Conservation (phyloP, 176 grass and related monocot species). For the Phyllostachys edulis region DNA sequence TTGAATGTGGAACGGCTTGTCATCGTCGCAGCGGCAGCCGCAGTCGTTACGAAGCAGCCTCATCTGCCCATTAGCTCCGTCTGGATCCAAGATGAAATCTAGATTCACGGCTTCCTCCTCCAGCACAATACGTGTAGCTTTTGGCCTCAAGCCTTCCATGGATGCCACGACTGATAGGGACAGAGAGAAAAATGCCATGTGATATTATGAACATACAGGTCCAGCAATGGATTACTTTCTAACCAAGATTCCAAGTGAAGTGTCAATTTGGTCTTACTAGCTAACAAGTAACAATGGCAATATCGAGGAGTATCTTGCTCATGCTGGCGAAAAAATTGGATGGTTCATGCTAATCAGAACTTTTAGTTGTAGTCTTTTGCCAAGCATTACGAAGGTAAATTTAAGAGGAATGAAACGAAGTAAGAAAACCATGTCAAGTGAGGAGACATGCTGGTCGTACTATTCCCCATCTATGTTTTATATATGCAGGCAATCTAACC, state of each 20-base stretch:
- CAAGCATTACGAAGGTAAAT: neutral
- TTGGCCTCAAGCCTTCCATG: slow-evolving; percentile 62
- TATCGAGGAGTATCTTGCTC: neutral
- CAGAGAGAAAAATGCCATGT: neutral
- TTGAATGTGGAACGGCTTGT: slow-evolving; percentile 40
- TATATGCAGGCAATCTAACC: neutral
- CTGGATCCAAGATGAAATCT: slow-evolving; percentile 81
- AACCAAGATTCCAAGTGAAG: neutral
- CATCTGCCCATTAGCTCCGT: neutral
- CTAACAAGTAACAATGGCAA: neutral
- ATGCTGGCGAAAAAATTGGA: neutral
- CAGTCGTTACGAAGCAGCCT: neutral
- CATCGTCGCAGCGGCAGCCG: slow-evolving; percentile 37
- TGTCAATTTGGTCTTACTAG: neutral
- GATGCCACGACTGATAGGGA: slow-evolving; percentile 57
- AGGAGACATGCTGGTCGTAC: neutral
- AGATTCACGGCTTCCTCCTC: slow-evolving; percentile 46
- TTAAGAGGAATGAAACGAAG: neutral
- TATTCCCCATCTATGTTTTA: neutral
- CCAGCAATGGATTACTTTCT: neutral
- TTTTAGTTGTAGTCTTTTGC: neutral
- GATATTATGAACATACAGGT: neutral
- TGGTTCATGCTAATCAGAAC: neutral
- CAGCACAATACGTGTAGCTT: slow-evolving; percentile 57
- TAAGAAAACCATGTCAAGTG: neutral